Conservation (phyloP, 257 asterid species). For the Nicotiana noctiflora region DNA sequence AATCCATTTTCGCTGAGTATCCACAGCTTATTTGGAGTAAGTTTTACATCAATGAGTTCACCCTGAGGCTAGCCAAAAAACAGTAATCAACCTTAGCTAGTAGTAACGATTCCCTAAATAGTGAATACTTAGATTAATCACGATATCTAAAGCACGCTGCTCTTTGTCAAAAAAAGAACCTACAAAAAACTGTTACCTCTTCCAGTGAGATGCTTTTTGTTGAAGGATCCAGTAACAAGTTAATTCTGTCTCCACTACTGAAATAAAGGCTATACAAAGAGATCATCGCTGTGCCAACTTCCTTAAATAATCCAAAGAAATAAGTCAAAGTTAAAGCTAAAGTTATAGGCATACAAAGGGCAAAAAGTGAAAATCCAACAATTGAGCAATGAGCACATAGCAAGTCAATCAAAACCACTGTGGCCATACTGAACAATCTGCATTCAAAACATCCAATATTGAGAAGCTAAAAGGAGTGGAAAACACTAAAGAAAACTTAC, state of each 20-base stretch:
- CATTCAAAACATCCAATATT: background rate
- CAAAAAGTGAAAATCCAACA: background rate
- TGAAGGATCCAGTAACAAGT: constrained; percentile 49
- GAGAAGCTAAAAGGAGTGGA: background rate
- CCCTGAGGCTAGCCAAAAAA: constrained; percentile 38
- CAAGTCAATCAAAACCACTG: background rate
- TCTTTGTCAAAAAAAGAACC: background rate
- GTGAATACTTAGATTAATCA: background rate
- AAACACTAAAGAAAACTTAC: background rate
- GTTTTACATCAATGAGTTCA: constrained; percentile 64
- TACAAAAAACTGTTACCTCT: constrained; percentile 37
- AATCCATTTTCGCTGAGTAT: constrained; percentile 72
- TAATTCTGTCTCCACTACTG: constrained; percentile 49
- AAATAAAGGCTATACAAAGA: constrained; percentile 42
- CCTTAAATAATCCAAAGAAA: constrained; percentile 36
- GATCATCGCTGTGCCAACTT: constrained; percentile 37
- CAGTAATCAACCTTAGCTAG: background rate
- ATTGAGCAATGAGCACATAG: background rate
- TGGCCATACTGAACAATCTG: background rate
- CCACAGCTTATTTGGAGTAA: constrained; percentile 62
- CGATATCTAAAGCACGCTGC: background rate
- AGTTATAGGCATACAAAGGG: constrained; percentile 11
- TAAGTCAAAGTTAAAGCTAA: constrained; percentile 14
- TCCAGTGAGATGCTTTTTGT: constrained; percentile 40
- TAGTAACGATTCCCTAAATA: background rate